Conservation (phyloP, 495 filamentous ascomycete genomes). For the Tuber borchii region DNA sequence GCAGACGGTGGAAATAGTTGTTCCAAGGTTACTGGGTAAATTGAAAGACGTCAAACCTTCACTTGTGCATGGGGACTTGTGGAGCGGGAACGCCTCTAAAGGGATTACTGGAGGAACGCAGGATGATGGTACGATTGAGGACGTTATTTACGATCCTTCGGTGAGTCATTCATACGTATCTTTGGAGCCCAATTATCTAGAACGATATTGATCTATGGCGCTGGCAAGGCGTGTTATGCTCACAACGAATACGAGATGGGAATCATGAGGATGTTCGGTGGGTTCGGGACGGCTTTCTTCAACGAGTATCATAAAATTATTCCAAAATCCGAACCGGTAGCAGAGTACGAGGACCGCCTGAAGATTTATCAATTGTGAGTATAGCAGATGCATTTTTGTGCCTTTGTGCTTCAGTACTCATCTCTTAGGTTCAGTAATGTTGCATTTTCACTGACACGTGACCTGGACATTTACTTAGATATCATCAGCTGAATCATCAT, state of each 20-base stretch:
- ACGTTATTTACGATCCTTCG: constrained; percentile 74
- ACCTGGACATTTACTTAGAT: constrained; percentile 47
- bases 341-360: constrained; percentile 77
- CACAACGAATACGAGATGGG: constrained; percentile 85
- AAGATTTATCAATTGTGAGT: constrained; percentile 75
- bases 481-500: constrained; percentile 87
- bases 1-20: constrained; percentile 54
- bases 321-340: constrained; percentile 71
- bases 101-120: constrained; percentile 54
- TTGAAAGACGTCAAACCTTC: constrained; percentile 63
- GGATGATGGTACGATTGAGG: constrained; percentile 54
- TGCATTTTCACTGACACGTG: constrained; percentile 14
- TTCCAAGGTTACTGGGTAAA: constrained; percentile 65
- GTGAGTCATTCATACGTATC: constrained; percentile 7
- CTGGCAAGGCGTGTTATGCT: constrained; percentile 60
- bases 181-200: not conserved
- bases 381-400: constrained; percentile 8
- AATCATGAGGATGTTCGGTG: constrained; percentile 95
- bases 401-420: not conserved
- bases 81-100: constrained; percentile 75
- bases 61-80: constrained; percentile 82
- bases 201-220: not conserved
- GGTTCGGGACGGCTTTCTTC: constrained; percentile 67
- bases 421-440: not conserved
- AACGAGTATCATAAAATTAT: constrained; percentile 67